phyloP scores from a whole-genome alignment of 2,329 filamentous ascomycete species.

The Pseudocercospora ulei region DNA sequence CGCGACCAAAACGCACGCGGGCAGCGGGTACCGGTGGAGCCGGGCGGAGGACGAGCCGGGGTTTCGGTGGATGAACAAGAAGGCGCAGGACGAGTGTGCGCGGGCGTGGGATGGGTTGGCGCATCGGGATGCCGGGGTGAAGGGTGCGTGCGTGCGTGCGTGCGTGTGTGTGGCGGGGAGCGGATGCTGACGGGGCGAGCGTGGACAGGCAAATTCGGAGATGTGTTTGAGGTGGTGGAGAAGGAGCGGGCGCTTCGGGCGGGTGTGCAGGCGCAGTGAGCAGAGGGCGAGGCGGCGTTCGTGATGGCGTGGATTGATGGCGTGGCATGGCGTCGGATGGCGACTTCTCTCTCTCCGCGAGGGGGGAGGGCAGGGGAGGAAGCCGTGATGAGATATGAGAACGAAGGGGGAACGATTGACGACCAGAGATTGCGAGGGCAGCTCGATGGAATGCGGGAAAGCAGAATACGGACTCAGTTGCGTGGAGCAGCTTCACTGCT shows the following conservation, averaged over 20 bases:
- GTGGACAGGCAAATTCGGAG: conserved; percentile 31
- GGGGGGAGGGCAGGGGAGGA: too few relatives aligned
- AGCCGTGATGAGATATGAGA: too few relatives aligned
- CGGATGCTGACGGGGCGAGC: neutral
- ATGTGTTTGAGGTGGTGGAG: conserved; percentile 33
- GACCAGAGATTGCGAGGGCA: too few relatives aligned
- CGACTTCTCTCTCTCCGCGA: too few relatives aligned
- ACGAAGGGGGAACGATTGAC: too few relatives aligned
- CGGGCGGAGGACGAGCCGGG: conserved; percentile 40
- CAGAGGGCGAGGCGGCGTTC: too few relatives aligned
- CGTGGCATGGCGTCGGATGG: neutral
- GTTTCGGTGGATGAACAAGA: conserved; percentile 48
- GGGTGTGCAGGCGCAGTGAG: conserved; percentile 17
- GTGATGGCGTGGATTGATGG: neutral
- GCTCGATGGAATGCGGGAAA: too few relatives aligned
- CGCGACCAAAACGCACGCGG: conserved; percentile 26
- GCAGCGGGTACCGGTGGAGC: conserved; percentile 32
- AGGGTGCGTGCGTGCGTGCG: conserved; percentile 25
- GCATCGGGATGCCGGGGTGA: conserved; percentile 40
- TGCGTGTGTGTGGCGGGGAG: neutral
- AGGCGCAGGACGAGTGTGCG: conserved; percentile 48
- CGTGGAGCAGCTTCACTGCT: too few relatives aligned
- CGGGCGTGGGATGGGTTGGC: conserved; percentile 44
- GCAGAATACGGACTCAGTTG: too few relatives aligned
- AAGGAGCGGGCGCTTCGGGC: conserved; percentile 28